Evolutionary conservation across 306 rosid genomes (phyloP).

Genomic region (Oxytropis ochrocephala): DNA sequence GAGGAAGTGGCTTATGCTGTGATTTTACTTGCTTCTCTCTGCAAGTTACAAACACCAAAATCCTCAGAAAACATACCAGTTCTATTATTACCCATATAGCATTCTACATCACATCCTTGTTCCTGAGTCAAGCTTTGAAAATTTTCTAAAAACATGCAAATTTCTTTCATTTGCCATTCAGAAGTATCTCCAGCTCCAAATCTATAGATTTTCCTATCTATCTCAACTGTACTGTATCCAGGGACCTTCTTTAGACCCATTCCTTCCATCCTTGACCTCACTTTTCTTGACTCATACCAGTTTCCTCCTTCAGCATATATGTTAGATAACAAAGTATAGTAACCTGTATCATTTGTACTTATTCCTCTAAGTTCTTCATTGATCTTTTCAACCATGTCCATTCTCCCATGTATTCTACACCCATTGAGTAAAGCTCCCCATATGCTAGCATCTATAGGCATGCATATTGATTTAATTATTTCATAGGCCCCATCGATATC

Average conservation of each 20-base stretch:
- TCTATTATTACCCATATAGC: slow-evolving; percentile 11
- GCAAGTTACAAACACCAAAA: slow-evolving; percentile 1
- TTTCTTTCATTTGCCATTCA: slow-evolving; percentile 45
- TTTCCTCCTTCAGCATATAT: slow-evolving; percentile 82
- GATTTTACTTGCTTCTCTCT: slow-evolving; percentile 11
- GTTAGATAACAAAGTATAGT: slow-evolving; percentile 80
- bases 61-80: slow-evolving; percentile 5
- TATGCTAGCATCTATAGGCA: slow-evolving; percentile 59
- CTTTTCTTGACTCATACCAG: slow-evolving; percentile 69
- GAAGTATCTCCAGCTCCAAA: slow-evolving; percentile 70
- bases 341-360: slow-evolving; percentile 71
- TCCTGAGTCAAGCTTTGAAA: slow-evolving; percentile 45
- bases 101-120: slow-evolving; percentile 37
- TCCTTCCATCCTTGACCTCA: slow-evolving; percentile 65
- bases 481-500: slow-evolving; percentile 62
- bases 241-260: slow-evolving; percentile 78
- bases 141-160: slow-evolving; percentile 31
- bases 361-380: slow-evolving; percentile 39
- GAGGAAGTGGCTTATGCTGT: no score
- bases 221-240: slow-evolving; percentile 70
- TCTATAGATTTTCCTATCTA: slow-evolving; percentile 54
- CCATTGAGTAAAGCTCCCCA: slow-evolving; percentile 90
- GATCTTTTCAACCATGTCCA: slow-evolving; percentile 55
- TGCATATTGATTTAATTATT: slow-evolving; percentile 49
- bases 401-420: slow-evolving; percentile 67